These are phyloP conservation scores for Sutorius australiensis DNA, from an alignment of 768 basidiomycete species.

Conservation along the genomic window DNA sequence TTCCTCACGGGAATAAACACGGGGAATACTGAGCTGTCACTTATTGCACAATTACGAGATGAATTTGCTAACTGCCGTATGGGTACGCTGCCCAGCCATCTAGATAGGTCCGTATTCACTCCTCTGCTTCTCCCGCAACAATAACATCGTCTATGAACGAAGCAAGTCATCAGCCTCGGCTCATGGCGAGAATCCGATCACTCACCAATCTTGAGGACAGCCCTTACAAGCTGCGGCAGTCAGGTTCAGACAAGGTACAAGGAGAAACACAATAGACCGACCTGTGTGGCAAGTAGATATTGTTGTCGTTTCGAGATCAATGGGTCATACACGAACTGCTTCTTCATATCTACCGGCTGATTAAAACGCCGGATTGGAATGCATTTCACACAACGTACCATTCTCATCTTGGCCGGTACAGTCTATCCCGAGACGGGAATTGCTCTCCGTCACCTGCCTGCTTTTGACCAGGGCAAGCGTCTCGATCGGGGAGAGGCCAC, in stretches of 20 bases:
- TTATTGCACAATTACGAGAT: constrained; percentile 25
- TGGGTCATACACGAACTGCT: constrained; percentile 95
- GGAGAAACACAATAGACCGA: constrained; percentile 29
- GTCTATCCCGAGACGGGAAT: constrained; percentile 88
- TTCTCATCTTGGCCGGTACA: constrained; percentile 84
- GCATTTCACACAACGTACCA: constrained; percentile 45
- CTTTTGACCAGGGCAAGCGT: constrained; percentile 95
- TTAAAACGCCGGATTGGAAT: neutral
- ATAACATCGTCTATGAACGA: constrained; percentile 68
- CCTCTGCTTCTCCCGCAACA: constrained; percentile 64
- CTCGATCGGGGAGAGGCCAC: constrained; percentile 93
- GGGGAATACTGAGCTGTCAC: neutral
- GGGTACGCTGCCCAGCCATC: constrained; percentile 5
- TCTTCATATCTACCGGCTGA: constrained; percentile 79
- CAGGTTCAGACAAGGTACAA: neutral
- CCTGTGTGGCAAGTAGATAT: constrained; percentile 94
- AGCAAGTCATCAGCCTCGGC: constrained; percentile 1
- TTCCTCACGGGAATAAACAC: no score
- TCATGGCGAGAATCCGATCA: constrained; percentile 5
- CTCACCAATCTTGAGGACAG: constrained; percentile 84
- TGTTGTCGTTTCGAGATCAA: constrained; percentile 97
- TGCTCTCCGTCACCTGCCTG: constrained; percentile 81
- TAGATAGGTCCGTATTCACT: constrained; percentile 38
- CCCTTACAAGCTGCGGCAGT: constrained; percentile 63
- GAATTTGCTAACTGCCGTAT: constrained; percentile 16